Percentiles rank a stretch among this genome's conserved stretches.
Conservation (phyloP, 768 basidiomycete genomes). For the Mycena latifolia region DNA sequence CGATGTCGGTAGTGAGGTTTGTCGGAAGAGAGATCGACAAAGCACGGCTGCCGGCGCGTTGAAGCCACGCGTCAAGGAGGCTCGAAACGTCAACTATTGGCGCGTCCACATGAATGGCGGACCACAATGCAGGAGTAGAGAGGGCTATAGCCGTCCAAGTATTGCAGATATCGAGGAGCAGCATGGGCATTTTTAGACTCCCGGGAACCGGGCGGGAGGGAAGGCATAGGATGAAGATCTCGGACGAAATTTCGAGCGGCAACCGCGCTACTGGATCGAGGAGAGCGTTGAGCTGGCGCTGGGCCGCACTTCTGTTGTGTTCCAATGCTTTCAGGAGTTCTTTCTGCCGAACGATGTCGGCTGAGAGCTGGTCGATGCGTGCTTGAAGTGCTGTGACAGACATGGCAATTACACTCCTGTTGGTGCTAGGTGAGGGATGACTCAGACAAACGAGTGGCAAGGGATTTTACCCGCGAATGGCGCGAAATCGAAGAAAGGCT, state of each 20-base stretch:
- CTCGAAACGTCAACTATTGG: too few relatives aligned
- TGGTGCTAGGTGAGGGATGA: too few relatives aligned
- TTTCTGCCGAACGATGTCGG: not conserved
- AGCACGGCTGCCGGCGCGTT: not conserved
- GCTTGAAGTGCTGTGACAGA: not conserved
- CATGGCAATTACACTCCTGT: too few relatives aligned
- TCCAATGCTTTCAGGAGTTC: not conserved
- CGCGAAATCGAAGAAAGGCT: too few relatives aligned
- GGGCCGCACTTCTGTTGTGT: not conserved
- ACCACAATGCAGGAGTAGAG: slow-evolving; percentile 9
- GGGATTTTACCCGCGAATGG: too few relatives aligned
- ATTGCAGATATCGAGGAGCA: slow-evolving; percentile 1
- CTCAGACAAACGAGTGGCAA: too few relatives aligned
- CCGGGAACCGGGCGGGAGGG: not conserved
- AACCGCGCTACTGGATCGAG: slow-evolving; percentile 10
- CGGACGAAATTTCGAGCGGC: slow-evolving; percentile 3
- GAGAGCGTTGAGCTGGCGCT: slow-evolving; percentile 17
- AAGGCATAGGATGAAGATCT: slow-evolving; percentile 8
- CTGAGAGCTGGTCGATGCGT: not conserved
- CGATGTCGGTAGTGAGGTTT: not conserved
- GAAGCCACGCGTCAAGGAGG: too few relatives aligned
- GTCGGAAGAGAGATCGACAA: not conserved
- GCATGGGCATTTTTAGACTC: not conserved
- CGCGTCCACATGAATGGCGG: not conserved
- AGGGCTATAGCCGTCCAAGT: slow-evolving; percentile 4